phyloP scores from a whole-genome alignment of 441 rosid species.

The Sinapis alba region DNA sequence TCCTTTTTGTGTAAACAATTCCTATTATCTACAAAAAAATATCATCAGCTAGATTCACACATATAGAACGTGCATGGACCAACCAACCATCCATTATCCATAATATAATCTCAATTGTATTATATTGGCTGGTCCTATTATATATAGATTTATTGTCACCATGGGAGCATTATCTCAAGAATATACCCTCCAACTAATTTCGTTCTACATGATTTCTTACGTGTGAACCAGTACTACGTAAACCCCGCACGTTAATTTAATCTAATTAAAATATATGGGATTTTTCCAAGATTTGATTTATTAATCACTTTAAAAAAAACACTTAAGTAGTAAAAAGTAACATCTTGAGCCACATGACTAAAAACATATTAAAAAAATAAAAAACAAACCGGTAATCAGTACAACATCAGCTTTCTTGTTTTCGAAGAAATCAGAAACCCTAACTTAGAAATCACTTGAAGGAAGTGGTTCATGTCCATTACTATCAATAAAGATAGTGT shows the following conservation, averaged over 20 bases:
- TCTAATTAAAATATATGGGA: not conserved
- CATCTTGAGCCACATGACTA: slow-evolving; percentile 18
- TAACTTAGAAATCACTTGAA: slow-evolving; percentile 48
- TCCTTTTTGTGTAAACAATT: not conserved
- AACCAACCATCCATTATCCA: slow-evolving; percentile 8
- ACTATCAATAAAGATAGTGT: slow-evolving; percentile 53
- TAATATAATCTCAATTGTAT: not conserved
- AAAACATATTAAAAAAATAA: not conserved
- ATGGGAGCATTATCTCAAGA: slow-evolving; percentile 31
- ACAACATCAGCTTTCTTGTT: slow-evolving; percentile 22
- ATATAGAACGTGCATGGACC: slow-evolving; percentile 33
- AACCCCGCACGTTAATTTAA: not conserved
- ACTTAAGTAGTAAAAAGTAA: slow-evolving; percentile 12
- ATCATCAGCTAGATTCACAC: slow-evolving; percentile 10
- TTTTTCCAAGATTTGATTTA: slow-evolving; percentile 4
- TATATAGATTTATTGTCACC: slow-evolving; percentile 11
- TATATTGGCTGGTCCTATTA: slow-evolving; percentile 21
- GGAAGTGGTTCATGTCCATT: slow-evolving; percentile 54
- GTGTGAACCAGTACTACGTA: not conserved
- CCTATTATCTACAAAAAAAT: not conserved
- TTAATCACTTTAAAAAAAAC: not conserved
- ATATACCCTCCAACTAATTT: slow-evolving; percentile 11
- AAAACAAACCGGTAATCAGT: not conserved
- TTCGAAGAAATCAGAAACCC: not conserved
- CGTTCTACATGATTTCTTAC: slow-evolving; percentile 1